phyloP scores from a whole-genome alignment of 2,329 filamentous ascomycete genomes.

The Chaetomium globosum region DNA sequence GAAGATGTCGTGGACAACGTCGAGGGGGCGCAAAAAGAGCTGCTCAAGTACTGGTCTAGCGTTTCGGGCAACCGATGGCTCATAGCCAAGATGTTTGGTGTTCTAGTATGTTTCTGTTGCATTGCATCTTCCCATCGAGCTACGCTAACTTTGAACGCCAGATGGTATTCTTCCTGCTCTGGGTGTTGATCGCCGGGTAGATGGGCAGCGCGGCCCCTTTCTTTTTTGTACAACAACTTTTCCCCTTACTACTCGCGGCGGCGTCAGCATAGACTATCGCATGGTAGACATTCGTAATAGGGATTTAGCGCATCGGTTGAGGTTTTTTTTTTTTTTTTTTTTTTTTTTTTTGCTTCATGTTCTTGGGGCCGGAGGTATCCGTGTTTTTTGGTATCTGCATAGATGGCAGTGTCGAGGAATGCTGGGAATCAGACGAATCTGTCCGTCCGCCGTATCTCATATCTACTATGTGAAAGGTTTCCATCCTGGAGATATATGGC shows the following conservation, averaged over 20 bases:
- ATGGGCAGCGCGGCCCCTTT: conserved; percentile 17
- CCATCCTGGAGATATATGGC: neutral
- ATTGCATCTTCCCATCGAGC: neutral
- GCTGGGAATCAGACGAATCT: neutral
- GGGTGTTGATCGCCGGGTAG: conserved; percentile 40
- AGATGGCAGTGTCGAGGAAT: conserved; percentile 9
- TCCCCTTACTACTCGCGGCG: conserved; percentile 28
- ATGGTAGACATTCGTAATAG: conserved; percentile 33
- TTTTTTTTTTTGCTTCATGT: too few species aligned
- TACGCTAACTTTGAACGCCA: conserved; percentile 20
- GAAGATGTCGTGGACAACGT: conserved; percentile 98
- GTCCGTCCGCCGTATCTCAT: neutral
- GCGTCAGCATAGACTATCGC: conserved; percentile 31
- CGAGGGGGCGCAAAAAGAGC: conserved; percentile 89
- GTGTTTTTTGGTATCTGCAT: conserved; percentile 20
- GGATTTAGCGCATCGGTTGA: conserved; percentile 20
- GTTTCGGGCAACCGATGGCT: conserved; percentile 96
- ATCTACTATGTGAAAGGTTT: neutral
- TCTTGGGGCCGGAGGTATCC: conserved; percentile 8
- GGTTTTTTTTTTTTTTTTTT: neutral
- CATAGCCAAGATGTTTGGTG: conserved; percentile 83
- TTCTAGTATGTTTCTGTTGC: conserved; percentile 72
- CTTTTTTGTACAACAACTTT: conserved; percentile 27
- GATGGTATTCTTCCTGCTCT: conserved; percentile 40
- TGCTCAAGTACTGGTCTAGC: conserved; percentile 95